Conservation (phyloP, 371 early-diverging fungal genomes). For the Syncephalis fuscata region DNA sequence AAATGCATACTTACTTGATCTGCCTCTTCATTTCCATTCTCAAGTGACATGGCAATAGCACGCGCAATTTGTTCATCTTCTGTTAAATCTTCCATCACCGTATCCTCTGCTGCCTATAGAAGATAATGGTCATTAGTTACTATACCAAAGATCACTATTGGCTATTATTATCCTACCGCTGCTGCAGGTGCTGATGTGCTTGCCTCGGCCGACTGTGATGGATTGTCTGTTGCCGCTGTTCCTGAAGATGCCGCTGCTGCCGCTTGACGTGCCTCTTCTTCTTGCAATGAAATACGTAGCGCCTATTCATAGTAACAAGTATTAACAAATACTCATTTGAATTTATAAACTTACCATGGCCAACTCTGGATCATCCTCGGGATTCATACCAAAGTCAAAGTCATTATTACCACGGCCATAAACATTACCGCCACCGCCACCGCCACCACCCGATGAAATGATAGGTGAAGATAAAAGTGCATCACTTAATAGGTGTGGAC, state of each 20-base stretch:
- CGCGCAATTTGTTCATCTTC: constrained; percentile 82
- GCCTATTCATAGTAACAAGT: constrained; percentile 35
- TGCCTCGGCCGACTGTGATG: constrained; percentile 19
- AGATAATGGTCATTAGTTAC: too few relatives aligned
- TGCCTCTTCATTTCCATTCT: too few relatives aligned
- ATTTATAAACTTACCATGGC: constrained; percentile 42
- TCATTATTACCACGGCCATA: constrained; percentile 33
- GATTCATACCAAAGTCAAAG: constrained; percentile 94
- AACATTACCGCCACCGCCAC: constrained; percentile 31
- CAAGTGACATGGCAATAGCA: constrained; percentile 63
- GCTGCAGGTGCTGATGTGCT: constrained; percentile 10
- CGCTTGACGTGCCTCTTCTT: constrained; percentile 87
- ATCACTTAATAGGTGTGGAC: constrained; percentile 87
- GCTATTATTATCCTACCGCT: constrained; percentile 8
- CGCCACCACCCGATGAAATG: constrained; percentile 62
- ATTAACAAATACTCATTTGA: not conserved
- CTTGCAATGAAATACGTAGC: constrained; percentile 89
- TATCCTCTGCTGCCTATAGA: constrained; percentile 9
- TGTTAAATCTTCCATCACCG: constrained; percentile 50
- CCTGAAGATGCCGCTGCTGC: constrained; percentile 21
- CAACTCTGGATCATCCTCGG: constrained; percentile 88
- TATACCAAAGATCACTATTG: not conserved
- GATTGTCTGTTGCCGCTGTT: constrained; percentile 9
- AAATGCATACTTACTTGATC: too few relatives aligned
- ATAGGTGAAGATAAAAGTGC: constrained; percentile 76